These are phyloP conservation scores for Apiospora arundinis DNA, from an alignment of 2,329 filamentous ascomycete genomes.

Conservation along the genomic window DNA sequence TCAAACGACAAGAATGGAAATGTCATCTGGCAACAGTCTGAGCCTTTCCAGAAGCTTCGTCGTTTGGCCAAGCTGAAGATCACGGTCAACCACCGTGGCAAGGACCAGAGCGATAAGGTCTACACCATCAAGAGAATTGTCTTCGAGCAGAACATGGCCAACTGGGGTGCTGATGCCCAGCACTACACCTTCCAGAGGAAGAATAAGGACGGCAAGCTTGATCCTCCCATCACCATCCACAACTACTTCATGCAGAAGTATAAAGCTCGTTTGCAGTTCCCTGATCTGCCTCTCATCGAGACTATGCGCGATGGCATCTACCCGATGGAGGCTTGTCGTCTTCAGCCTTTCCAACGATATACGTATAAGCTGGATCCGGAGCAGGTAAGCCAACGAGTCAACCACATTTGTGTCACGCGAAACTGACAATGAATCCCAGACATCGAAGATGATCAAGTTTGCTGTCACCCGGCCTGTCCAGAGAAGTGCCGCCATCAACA, in stretches of 20 bases:
- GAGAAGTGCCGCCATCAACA: constrained; percentile 72
- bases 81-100: constrained; percentile 59
- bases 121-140: constrained; percentile 61
- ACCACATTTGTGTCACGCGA: not conserved
- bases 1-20: constrained; percentile 29
- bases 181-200: constrained; percentile 61
- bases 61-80: constrained; percentile 64
- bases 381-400: constrained; percentile 48
- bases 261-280: constrained; percentile 52
- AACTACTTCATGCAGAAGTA: constrained; percentile 66
- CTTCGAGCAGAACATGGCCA: constrained; percentile 51
- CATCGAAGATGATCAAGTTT: constrained; percentile 88
- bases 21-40: constrained; percentile 46
- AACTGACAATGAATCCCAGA: constrained; percentile 53
- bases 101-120: constrained; percentile 50
- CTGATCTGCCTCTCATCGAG: constrained; percentile 62
- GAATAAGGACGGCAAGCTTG: not conserved
- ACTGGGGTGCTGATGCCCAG: constrained; percentile 55
- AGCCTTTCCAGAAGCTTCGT: constrained; percentile 61
- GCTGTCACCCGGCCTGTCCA: constrained; percentile 78
- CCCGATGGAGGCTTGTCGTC: constrained; percentile 65
- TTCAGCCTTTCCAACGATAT: constrained; percentile 64
- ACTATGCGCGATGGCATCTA: constrained; percentile 61
- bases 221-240: constrained; percentile 46
- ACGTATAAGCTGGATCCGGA: constrained; percentile 64